phyloP scores from a whole-genome alignment of 768 basidiomycete species.

The Tricholoma flavovirens region DNA sequence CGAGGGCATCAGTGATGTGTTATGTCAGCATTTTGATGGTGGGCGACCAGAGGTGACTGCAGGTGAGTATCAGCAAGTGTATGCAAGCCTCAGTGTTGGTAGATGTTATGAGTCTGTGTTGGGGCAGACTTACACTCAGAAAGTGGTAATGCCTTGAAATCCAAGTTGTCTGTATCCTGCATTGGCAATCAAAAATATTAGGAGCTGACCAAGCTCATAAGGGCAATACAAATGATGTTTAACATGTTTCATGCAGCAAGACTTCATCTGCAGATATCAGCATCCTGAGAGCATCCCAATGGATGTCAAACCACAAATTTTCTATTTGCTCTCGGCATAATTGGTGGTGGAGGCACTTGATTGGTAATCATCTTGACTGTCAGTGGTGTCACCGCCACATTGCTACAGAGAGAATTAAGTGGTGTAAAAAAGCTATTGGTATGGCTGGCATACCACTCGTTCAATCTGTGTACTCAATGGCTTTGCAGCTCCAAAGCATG shows the following conservation, averaged over 20 bases:
- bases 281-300: conserved; percentile 75
- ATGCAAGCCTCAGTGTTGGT: no score
- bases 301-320: conserved; percentile 67
- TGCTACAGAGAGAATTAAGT: conserved; percentile 24
- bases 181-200: background rate
- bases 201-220: background rate
- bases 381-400: conserved; percentile 53
- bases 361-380: conserved; percentile 55
- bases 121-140: no score
- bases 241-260: conserved; percentile 37
- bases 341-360: conserved; percentile 64
- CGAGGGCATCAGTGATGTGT: no score
- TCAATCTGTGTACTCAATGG: conserved; percentile 71
- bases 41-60: no score
- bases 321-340: conserved; percentile 64
- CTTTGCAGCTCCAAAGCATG: conserved; percentile 64
- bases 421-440: conserved; percentile 2
- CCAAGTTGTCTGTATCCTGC: conserved; percentile 64
- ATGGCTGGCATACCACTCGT: conserved; percentile 56
- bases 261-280: conserved; percentile 44
- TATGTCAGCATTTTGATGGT: no score
- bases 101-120: no score
- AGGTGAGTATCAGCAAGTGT: no score
- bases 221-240: conserved; percentile 46
- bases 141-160: conserved; percentile 74